Evolutionary conservation across 495 filamentous ascomycete species (phyloP).

Genomic region (Neurospora sp.): DNA sequence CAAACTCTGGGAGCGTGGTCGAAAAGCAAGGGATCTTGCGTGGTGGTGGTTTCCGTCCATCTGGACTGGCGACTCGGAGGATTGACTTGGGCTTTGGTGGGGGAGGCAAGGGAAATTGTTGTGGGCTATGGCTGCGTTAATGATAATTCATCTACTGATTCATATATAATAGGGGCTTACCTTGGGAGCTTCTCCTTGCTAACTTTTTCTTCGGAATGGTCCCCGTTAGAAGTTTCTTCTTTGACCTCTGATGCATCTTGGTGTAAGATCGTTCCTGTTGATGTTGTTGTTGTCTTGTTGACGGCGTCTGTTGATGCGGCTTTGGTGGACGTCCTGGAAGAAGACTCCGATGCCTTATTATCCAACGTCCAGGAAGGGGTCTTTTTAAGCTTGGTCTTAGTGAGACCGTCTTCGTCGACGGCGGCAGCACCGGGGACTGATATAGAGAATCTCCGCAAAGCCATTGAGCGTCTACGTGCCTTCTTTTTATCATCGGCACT

Average conservation of each 20-base stretch:
- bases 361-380: constrained; percentile 9
- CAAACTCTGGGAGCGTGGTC: constrained; percentile 6
- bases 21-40: constrained; percentile 11
- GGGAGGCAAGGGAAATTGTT: neutral
- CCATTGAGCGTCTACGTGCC: constrained; percentile 22
- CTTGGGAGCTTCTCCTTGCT: constrained; percentile 8
- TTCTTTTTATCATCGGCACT: constrained; percentile 19
- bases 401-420: constrained; percentile 10
- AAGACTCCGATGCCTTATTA: constrained; percentile 6
- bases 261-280: neutral
- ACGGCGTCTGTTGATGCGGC: constrained; percentile 15
- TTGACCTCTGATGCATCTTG: constrained; percentile 3
- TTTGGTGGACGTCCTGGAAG: constrained; percentile 14
- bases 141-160: neutral
- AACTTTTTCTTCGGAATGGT: neutral
- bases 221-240: neutral
- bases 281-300: constrained; percentile 9
- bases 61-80: constrained; percentile 22
- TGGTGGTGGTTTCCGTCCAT: constrained; percentile 8
- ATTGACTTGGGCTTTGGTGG: constrained; percentile 19
- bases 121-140: constrained; percentile 1
- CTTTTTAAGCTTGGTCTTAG: constrained; percentile 23
- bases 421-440: constrained; percentile 3
- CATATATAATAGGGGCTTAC: neutral
- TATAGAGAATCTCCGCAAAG: constrained; percentile 19